phyloP scores from a whole-genome alignment of 768 basidiomycete species.

The Boletus rubropictus region DNA sequence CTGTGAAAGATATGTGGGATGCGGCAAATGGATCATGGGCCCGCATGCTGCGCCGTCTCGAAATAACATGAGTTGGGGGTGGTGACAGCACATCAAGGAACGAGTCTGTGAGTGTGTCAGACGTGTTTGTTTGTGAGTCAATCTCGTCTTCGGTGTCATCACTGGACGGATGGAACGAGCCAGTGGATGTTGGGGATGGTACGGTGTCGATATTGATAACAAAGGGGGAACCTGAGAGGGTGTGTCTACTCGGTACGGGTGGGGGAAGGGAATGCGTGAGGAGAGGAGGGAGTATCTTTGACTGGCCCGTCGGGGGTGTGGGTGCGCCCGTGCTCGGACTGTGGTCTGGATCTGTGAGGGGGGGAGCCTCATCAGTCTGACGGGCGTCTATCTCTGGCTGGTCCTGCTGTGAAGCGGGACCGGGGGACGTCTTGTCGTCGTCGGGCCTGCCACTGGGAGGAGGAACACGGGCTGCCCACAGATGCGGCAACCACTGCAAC shows the following conservation, averaged over 20 bases:
- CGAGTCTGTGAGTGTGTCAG: slow-evolving; percentile 11
- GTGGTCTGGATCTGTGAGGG: background rate
- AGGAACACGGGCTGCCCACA: background rate
- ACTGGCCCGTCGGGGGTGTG: background rate
- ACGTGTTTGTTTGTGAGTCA: background rate
- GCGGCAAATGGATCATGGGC: slow-evolving; percentile 22
- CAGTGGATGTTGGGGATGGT: background rate
- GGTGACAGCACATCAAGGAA: slow-evolving; percentile 21
- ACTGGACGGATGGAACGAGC: background rate
- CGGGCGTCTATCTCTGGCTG: background rate
- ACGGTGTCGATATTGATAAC: no score
- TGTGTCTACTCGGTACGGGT: background rate
- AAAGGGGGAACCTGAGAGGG: slow-evolving; percentile 1
- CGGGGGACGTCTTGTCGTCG: background rate
- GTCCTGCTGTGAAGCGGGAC: background rate
- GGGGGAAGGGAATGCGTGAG: slow-evolving; percentile 9
- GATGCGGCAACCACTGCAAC: slow-evolving; percentile 9
- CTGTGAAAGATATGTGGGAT: slow-evolving; percentile 25
- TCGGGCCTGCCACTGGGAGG: background rate
- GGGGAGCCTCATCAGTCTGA: background rate
- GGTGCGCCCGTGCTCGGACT: background rate
- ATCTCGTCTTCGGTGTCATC: background rate
- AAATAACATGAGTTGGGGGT: slow-evolving; percentile 1
- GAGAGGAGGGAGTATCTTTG: slow-evolving; percentile 3
- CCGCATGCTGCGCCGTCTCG: slow-evolving; percentile 18